Percentiles rank a stretch among this genome's conserved stretches.
Evolutionary conservation across 1,139 yeast genomes (phyloP).

Genomic region (Lodderomyces jiufengensis): DNA sequence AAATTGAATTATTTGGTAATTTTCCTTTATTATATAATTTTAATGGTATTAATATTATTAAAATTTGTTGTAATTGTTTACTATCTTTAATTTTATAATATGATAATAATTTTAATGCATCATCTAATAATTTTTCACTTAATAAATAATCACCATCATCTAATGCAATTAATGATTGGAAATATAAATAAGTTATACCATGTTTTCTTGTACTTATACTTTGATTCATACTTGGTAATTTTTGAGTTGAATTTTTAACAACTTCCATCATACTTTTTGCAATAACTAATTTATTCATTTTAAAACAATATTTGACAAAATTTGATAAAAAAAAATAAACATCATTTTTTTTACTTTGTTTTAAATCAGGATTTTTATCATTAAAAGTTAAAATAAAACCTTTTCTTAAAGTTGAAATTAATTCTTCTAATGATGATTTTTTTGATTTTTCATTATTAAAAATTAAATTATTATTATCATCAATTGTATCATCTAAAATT

Average conservation of each 20-base stretch:
- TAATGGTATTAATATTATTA: constrained; percentile 54
- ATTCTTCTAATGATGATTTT: constrained; percentile 41
- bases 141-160: constrained; percentile 57
- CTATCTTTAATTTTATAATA: constrained; percentile 13
- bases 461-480: constrained; percentile 6
- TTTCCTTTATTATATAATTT: constrained; percentile 40
- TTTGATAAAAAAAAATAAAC: constrained; percentile 73
- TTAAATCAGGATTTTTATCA: constrained; percentile 60
- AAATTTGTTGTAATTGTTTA: constrained; percentile 36
- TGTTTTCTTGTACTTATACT: constrained; percentile 46
- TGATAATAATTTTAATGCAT: constrained; percentile 41
- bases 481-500: constrained; percentile 12
- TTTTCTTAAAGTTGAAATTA: constrained; percentile 67
- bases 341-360: constrained; percentile 55
- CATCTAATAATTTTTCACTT: constrained; percentile 47
- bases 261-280: constrained; percentile 81
- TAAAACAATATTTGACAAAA: constrained; percentile 69
- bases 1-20: constrained; percentile 39
- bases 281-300: constrained; percentile 65
- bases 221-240: constrained; percentile 50
- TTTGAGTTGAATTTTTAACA: constrained; percentile 48
- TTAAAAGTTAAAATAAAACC: constrained; percentile 77
- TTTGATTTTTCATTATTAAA: constrained; percentile 1
- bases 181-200: constrained; percentile 60
- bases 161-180: constrained; percentile 58